Evolutionary conservation across 129 eudicot genomes (phyloP).

Genomic region (Flaveria bidentis): DNA sequence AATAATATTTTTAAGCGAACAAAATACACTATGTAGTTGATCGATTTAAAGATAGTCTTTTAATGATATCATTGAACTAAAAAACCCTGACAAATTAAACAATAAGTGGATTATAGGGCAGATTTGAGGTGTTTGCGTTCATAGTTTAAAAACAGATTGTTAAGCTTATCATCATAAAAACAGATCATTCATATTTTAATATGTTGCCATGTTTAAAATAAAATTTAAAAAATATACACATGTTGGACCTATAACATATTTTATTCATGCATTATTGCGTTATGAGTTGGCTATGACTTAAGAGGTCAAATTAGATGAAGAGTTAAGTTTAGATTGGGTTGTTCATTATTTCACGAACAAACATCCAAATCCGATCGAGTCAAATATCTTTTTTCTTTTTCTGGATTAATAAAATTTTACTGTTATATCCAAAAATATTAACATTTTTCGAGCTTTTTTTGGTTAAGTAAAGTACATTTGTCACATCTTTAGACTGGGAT

Average conservation of each 20-base stretch:
- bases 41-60: no score
- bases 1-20: no score
- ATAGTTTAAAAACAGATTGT: neutral
- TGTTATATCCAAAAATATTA: neutral
- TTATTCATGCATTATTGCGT: neutral
- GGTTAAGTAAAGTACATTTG: neutral
- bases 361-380: neutral
- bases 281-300: neutral
- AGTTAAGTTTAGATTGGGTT: neutral
- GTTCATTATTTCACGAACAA: neutral
- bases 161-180: neutral
- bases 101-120: no score
- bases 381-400: neutral
- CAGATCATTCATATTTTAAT: neutral
- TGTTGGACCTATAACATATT: neutral
- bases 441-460: neutral
- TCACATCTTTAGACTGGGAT: neutral
- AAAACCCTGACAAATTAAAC: no score
- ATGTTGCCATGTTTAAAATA: constrained; percentile 6
- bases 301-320: neutral
- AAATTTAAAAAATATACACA: neutral
- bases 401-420: neutral
- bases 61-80: no score
- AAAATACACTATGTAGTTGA: no score
- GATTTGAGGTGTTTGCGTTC: no score